Base-by-base conservation (phyloP, 352 stramenopile genomes). In the Pythium utonaiense region DNA sequence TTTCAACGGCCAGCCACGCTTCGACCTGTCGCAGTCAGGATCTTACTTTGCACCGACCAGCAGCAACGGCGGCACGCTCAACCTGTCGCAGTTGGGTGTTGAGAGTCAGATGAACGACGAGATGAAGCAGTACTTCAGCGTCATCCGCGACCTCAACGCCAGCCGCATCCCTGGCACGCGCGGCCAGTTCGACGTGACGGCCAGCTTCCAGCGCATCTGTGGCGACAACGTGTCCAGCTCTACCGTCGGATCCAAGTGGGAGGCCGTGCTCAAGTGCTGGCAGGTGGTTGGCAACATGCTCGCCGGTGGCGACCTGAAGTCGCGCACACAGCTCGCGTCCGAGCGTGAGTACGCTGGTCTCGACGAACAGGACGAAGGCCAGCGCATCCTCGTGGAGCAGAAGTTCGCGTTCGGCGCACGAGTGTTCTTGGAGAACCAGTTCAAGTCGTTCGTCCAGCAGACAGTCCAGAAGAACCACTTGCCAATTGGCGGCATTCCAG, bases 221-320 rank as follows among this genome's bases (percentile, higher is more conserved):
- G 60, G 63, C 1, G 64, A 71, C 16, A 86, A 88, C 52, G 80
- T 87, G 55, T 87, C 75, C 28, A 48, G 73, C n/a, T 75, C 76
- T 5, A 74, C 74, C 24, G 74, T 73, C 17, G 81, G 78, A 22
- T 84, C 83, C 36, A 92, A 89, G 61, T 86, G 78, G 76, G 81
- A 92, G 54, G 73, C 77, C 1, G 77, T 83, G 40, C 70, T 89
- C 47, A 92, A 91, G 70, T 90, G 81, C 73, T 95, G 85, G 85
- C 78, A 93, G 59, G 66, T 95, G 14, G 66, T 95, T 21, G 75
- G 75, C 33, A 69, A 81, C 40, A 86, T 93, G 62, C 52, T 93
- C 45, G 70, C 57, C 2, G 77, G 79, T 47, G 81, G 83, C 24
- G 75, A 89, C 59, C 53, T 70, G 14, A 74, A 76, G 31, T 55